Conservation (phyloP, 805 yeast genomes). For the Babjeviella inositovora region DNA sequence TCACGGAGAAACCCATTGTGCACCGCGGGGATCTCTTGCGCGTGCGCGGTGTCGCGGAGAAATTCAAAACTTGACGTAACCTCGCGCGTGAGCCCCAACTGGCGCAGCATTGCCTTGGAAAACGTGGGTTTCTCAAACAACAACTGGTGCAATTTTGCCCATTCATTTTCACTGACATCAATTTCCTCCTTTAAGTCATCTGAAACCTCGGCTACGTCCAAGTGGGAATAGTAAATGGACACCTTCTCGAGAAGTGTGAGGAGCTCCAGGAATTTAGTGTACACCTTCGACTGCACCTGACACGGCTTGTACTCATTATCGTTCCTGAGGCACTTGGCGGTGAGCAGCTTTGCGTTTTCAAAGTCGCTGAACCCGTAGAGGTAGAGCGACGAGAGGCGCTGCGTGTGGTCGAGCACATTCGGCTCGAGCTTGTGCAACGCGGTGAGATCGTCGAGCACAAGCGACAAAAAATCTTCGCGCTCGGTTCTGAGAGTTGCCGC, state of each 20-base stretch:
- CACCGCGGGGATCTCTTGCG: not conserved
- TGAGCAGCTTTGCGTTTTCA: conserved; percentile 29
- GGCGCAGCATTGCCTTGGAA: not conserved
- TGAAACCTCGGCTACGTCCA: conserved; percentile 14
- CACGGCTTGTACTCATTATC: conserved; percentile 63
- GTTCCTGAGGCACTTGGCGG: conserved; percentile 56
- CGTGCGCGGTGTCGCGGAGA: not conserved
- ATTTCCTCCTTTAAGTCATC: conserved; percentile 12
- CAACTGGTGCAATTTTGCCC: conserved; percentile 15
- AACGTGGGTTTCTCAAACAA: conserved; percentile 10
- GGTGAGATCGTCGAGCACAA: conserved; percentile 11
- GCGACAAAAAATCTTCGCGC: too few relatives aligned
- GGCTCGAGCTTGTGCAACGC: conserved; percentile 13
- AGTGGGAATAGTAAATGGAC: conserved; percentile 19
- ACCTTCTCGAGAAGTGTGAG: conserved; percentile 23
- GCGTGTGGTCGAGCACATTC: conserved; percentile 4
- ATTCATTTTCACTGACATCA: conserved; percentile 22
- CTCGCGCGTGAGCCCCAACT: not conserved
- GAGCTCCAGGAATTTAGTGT: conserved; percentile 23
- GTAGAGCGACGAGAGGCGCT: conserved; percentile 18
- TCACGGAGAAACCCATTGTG: conserved; percentile 3
- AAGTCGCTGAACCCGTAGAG: conserved; percentile 35
- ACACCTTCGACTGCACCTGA: conserved; percentile 35
- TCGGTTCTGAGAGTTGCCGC: too few relatives aligned
- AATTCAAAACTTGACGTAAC: too few relatives aligned